A percentile compares a stretch with the other conserved stretches of the same genome.
Conservation (phyloP, 2,329 filamentous ascomycete genomes). For the Hymenoscyphus linearis region DNA sequence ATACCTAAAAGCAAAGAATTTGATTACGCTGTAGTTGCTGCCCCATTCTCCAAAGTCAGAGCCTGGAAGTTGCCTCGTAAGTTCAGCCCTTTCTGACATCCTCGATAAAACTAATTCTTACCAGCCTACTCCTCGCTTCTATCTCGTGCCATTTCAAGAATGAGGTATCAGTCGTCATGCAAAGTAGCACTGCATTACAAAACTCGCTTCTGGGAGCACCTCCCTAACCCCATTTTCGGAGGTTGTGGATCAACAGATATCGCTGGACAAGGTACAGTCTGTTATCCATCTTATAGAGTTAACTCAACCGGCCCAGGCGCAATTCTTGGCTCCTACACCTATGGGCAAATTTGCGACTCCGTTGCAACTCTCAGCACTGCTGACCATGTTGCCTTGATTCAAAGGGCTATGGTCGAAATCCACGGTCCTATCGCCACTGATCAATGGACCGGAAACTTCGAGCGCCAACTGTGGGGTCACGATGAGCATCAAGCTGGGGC, state of each 20-base stretch:
- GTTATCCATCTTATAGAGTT: conserved; percentile 63
- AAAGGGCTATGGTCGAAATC: conserved; percentile 63
- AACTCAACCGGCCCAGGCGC: conserved; percentile 59
- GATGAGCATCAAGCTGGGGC: conserved; percentile 57
- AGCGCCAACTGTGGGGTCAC: conserved; percentile 60
- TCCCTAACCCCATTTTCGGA: conserved; percentile 34
- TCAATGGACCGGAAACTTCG: conserved; percentile 60
- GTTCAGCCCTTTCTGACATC: not conserved
- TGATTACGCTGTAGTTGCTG: conserved; percentile 23
- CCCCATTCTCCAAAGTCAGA: conserved; percentile 30
- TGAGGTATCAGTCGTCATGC: conserved; percentile 43
- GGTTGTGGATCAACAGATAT: conserved; percentile 52
- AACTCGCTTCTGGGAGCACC: conserved; percentile 53
- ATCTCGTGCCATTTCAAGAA: conserved; percentile 41
- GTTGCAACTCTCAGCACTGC: conserved; percentile 44
- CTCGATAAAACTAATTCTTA: not conserved
- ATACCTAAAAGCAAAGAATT: conserved; percentile 17
- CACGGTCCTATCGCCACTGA: conserved; percentile 55
- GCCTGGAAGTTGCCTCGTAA: conserved; percentile 15
- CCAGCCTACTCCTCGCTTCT: conserved; percentile 37
- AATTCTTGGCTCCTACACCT: conserved; percentile 55
- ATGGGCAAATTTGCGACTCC: conserved; percentile 39
- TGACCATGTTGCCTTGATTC: conserved; percentile 57
- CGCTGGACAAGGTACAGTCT: conserved; percentile 54
- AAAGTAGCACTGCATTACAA: conserved; percentile 63